Percentiles rank a stretch among this genome's conserved stretches.
These are phyloP conservation scores for Rugonectria rugulosa DNA, from an alignment of 2,329 filamentous ascomycete genomes.

Conservation along the genomic window DNA sequence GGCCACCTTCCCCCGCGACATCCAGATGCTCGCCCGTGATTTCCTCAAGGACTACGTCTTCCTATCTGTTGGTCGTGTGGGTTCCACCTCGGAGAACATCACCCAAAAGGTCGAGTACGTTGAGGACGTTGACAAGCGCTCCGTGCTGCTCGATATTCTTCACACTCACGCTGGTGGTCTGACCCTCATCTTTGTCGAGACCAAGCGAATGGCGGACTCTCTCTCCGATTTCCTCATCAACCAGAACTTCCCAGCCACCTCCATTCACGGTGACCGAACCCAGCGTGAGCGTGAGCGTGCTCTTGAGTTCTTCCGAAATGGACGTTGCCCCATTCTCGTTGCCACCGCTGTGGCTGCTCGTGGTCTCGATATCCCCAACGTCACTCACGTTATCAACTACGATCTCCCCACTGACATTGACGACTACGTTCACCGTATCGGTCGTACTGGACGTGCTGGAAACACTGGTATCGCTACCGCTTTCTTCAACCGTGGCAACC, in stretches of 20 bases:
- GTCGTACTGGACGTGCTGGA: conserved; percentile 99
- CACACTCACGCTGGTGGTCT: conserved; percentile 91
- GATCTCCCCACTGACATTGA: conserved; percentile 99
- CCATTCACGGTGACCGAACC: conserved; percentile 97
- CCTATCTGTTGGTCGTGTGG: conserved; percentile 97
- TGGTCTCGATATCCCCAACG: conserved; percentile 94
- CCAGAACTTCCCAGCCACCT: conserved; percentile 97
- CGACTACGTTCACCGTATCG: conserved; percentile 98
- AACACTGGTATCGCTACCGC: conserved; percentile 98
- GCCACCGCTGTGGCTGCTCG: conserved; percentile 94
- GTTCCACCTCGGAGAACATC: conserved; percentile 99
- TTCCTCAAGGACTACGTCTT: conserved; percentile 99
- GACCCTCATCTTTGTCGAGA: conserved; percentile 98
- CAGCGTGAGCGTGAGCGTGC: conserved; percentile 99
- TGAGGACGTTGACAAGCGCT: conserved; percentile 96
- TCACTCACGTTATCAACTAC: conserved; percentile 98
- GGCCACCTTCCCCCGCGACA: conserved; percentile 97
- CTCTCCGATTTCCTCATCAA: conserved; percentile 98
- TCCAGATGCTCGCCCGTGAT: conserved; percentile 98
- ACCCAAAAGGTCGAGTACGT: conserved; percentile 99
- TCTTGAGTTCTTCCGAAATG: conserved; percentile 96
- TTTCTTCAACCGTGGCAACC: conserved; percentile 99
- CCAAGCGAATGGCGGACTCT: conserved; percentile 99
- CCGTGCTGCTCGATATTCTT: conserved; percentile 94
- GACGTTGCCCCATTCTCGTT: conserved; percentile 93